Evolutionary conservation across 208 protist genomes (phyloP).

Genomic region (Dictyostelium gargantuum): DNA sequence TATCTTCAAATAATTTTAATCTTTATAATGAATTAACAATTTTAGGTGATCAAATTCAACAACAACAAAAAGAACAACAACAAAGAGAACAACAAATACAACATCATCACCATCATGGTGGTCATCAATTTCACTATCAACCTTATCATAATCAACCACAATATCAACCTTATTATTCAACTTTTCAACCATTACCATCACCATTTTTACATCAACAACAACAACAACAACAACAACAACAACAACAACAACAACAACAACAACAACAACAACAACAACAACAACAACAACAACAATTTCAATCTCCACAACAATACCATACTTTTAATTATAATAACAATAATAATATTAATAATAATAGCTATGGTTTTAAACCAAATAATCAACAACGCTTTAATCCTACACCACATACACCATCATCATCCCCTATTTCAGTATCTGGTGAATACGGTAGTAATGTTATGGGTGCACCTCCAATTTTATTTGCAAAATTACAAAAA

Average conservation of each 20-base stretch:
- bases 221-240: background rate
- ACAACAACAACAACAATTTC: background rate
- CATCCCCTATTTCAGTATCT: conserved; percentile 16
- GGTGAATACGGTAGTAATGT: background rate
- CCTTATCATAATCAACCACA: background rate
- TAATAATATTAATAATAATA: too few relatives aligned
- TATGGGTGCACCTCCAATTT: background rate
- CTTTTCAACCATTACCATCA: background rate
- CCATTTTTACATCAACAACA: background rate
- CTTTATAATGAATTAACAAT: background rate
- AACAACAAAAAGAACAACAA: background rate
- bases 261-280: background rate
- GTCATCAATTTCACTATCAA: background rate
- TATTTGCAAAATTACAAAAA: background rate
- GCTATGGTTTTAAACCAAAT: background rate
- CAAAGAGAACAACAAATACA: background rate
- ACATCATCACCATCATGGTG: background rate
- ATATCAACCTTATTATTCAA: too few relatives aligned
- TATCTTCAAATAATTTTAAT: background rate
- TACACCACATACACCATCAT: background rate
- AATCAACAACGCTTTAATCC: background rate
- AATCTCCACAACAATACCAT: too few relatives aligned
- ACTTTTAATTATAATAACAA: too few relatives aligned
- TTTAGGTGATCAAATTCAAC: background rate
- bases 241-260: background rate